Conservation (phyloP, 139 green algal species). For the Chlorella sp. region DNA sequence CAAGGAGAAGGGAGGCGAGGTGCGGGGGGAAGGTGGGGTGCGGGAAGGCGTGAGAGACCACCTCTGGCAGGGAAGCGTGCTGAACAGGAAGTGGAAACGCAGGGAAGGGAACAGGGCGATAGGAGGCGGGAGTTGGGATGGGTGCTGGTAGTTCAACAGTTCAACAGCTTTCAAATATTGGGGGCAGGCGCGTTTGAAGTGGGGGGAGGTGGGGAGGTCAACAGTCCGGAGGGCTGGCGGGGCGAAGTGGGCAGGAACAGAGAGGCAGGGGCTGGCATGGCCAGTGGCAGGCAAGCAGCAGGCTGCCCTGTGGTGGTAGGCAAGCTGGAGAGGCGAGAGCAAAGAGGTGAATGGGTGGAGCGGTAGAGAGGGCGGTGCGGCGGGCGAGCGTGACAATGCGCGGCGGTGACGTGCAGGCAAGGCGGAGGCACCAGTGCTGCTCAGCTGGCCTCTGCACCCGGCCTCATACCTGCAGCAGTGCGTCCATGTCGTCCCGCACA, state of each 20-base stretch:
- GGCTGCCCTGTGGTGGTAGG: background rate
- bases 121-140: too few species aligned
- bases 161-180: too few species aligned
- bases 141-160: too few species aligned
- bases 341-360: background rate
- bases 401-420: background rate
- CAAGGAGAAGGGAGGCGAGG: background rate
- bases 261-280: background rate
- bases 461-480: conserved; percentile 69
- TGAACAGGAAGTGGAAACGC: too few species aligned
- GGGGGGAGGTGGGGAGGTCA: too few species aligned
- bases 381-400: background rate
- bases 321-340: background rate
- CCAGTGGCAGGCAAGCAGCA: background rate
- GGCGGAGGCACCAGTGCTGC: background rate
- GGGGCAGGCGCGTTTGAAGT: too few species aligned
- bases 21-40: background rate
- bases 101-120: too few species aligned
- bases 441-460: background rate
- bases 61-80: too few species aligned
- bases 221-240: too few species aligned
- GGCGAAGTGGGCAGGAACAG: background rate
- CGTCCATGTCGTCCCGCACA: conserved; percentile 85
- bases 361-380: background rate
- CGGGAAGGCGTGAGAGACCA: too few species aligned